These are phyloP conservation scores for Scutellaria baicalensis DNA, from an alignment of 257 asterid species.

Conservation along the genomic window DNA sequence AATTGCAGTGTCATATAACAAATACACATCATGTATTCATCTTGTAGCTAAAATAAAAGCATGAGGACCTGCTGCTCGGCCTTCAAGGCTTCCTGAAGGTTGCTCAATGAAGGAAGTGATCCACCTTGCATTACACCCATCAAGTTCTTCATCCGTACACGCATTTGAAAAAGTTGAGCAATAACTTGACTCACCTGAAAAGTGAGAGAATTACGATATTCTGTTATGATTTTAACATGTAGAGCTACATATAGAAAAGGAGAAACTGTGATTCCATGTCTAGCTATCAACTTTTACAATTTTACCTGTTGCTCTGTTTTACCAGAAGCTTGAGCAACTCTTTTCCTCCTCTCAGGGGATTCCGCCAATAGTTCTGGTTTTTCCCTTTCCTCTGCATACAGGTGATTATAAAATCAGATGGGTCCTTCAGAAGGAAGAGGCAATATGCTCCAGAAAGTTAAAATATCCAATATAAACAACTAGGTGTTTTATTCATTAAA, in stretches of 20 bases:
- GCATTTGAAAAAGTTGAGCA: conserved; percentile 98
- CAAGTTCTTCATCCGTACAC: conserved; percentile 92
- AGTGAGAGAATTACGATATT: background rate
- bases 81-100: conserved; percentile 83
- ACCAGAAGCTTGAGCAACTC: conserved; percentile 82
- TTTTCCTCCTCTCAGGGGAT: conserved; percentile 71
- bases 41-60: background rate
- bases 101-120: conserved; percentile 77
- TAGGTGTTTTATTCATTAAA: background rate
- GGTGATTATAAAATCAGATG: conserved; percentile 11
- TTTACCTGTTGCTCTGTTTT: conserved; percentile 94
- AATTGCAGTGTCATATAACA: background rate
- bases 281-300: background rate
- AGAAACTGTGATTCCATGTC: background rate
- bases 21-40: background rate
- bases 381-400: conserved; percentile 86
- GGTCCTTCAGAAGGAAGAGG: conserved; percentile 6
- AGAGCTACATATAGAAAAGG: background rate
- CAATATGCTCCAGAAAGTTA: background rate
- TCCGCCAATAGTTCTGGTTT: conserved; percentile 92
- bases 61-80: conserved; percentile 65
- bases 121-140: conserved; percentile 96
- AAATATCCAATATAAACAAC: background rate
- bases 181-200: conserved; percentile 82
- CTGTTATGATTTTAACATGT: background rate